A percentile compares a stretch with the other conserved stretches of the same genome.
Conservation (phyloP, 805 yeast species). For the Candida tammaniensis region DNA sequence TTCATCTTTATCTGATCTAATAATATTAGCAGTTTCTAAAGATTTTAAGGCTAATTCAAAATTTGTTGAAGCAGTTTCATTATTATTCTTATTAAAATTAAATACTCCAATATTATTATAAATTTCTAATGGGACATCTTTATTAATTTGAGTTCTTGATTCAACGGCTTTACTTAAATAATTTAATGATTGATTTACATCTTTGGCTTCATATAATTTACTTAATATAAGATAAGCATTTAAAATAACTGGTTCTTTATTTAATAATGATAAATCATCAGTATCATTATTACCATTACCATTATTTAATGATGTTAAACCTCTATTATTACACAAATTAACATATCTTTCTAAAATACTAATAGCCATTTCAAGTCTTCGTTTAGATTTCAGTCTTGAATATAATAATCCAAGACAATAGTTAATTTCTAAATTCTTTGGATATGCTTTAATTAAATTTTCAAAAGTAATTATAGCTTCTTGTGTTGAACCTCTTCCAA, state of each 20-base stretch:
- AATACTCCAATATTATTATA: conserved; percentile 85
- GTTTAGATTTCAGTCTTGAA: conserved; percentile 44
- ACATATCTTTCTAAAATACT: conserved; percentile 67
- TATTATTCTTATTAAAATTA: conserved; percentile 62
- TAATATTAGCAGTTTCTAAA: conserved; percentile 16
- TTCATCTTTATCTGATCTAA: conserved; percentile 37
- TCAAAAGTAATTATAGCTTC: conserved; percentile 89
- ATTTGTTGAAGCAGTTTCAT: conserved; percentile 52
- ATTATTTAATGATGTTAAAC: conserved; percentile 18
- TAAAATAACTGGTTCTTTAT: conserved; percentile 55
- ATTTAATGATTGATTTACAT: conserved; percentile 63
- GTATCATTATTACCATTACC: conserved; percentile 7
- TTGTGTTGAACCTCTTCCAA: conserved; percentile 66
- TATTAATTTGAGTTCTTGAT: conserved; percentile 37
- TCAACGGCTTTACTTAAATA: conserved; percentile 62
- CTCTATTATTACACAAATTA: conserved; percentile 53
- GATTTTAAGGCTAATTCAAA: conserved; percentile 51
- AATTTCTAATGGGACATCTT: conserved; percentile 55
- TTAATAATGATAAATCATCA: conserved; percentile 18
- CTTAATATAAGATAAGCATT: conserved; percentile 71
- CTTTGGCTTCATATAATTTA: conserved; percentile 63
- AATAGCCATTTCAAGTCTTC: conserved; percentile 54
- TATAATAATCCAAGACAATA: conserved; percentile 76
- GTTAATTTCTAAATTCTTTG: conserved; percentile 69
- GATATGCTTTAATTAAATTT: conserved; percentile 59